Percentiles rank a stretch among this genome's conserved stretches.
Evolutionary conservation across 2,329 filamentous ascomycete species (phyloP).

Genomic region (Colletotrichum euphorbiae): DNA sequence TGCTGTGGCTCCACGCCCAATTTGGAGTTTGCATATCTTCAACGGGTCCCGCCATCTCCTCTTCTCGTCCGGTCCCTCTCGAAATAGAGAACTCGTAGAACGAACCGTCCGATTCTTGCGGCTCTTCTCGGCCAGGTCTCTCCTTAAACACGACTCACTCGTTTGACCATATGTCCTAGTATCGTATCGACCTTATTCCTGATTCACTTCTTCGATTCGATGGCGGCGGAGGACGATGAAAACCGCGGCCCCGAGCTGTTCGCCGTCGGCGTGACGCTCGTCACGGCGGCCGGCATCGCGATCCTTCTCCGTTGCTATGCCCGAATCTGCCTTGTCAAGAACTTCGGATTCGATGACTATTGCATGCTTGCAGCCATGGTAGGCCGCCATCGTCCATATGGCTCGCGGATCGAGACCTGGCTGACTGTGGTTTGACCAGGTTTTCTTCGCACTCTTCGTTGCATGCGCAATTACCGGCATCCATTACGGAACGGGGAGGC

Average conservation of each 20-base stretch:
- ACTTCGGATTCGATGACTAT: constrained; percentile 55
- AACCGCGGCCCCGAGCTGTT: constrained; percentile 51
- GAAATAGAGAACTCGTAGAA: constrained; percentile 23
- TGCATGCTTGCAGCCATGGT: constrained; percentile 53
- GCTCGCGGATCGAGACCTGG: not conserved
- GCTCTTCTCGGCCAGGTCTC: constrained; percentile 24
- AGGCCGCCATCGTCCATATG: constrained; percentile 16
- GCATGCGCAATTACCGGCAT: constrained; percentile 51
- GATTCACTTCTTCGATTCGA: constrained; percentile 8
- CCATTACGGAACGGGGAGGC: constrained; percentile 56
- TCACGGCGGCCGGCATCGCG: constrained; percentile 45
- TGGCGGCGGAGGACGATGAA: constrained; percentile 33
- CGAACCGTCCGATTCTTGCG: constrained; percentile 27
- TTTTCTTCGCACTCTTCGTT: constrained; percentile 51
- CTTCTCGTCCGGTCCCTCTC: constrained; percentile 15
- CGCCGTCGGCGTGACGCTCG: constrained; percentile 48
- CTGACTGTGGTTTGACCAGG: constrained; percentile 41
- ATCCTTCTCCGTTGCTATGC: constrained; percentile 50
- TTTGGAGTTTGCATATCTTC: constrained; percentile 27
- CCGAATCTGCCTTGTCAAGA: constrained; percentile 50
- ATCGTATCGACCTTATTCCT: not conserved
- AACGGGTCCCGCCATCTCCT: constrained; percentile 20
- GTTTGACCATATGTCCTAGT: not conserved
- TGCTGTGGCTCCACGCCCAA: constrained; percentile 8
- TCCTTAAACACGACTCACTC: constrained; percentile 10